Base-by-base conservation (phyloP, 768 basidiomycete genomes). In the Kwoniella dendrophila region DNA sequence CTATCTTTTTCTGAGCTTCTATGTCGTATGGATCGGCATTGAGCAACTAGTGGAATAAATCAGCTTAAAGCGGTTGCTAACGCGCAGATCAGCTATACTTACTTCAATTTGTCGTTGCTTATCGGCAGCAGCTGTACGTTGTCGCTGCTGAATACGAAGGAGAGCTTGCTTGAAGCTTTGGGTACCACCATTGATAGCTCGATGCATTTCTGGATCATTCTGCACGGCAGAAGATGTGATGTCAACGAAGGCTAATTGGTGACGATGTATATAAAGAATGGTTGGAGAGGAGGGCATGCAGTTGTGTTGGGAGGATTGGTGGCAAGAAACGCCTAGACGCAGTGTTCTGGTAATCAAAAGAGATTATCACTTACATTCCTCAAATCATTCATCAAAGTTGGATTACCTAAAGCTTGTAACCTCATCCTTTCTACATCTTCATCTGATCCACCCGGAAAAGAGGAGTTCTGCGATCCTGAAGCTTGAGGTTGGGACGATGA, bases 401-500 rank as follows among this genome's bases (percentile, higher is more conserved):
- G 92, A 79, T 97, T 85, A 2, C 93, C 91, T 12, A 98, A 81
- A 16, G 95, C 74, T 68, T 92, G 92, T 26, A 94, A 80, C 16
- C 95, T 84, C 87, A 92, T 90, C 85, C 88, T 89, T 79, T 98
- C 95, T 29, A 89, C 81, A 68, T 95, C 92, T 64, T 88, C 88
- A 68, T 87, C 85, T n/a, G 85, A 81, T 49, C 60, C 45, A 58
- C 18, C 56, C 45, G 34, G 32, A 8, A 20, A 47, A 29, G 47
- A 7, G 20, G 27, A 12, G 61, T 11, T 4, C 51, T 48, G 54
- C 18, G 56, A 33, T 52, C 30, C 51, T 51, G 30, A 29, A 22
- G 20, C 18, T 45, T 26, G 14, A 50, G 38, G 10, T 34, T 55
- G 40, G 0, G 62, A 67, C 11, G 64, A 63, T 30, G 62, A 58